A percentile compares a stretch with the other conserved stretches of the same genome.
phyloP scores from a whole-genome alignment of 208 protist species.

The Porcisia hertigi region DNA sequence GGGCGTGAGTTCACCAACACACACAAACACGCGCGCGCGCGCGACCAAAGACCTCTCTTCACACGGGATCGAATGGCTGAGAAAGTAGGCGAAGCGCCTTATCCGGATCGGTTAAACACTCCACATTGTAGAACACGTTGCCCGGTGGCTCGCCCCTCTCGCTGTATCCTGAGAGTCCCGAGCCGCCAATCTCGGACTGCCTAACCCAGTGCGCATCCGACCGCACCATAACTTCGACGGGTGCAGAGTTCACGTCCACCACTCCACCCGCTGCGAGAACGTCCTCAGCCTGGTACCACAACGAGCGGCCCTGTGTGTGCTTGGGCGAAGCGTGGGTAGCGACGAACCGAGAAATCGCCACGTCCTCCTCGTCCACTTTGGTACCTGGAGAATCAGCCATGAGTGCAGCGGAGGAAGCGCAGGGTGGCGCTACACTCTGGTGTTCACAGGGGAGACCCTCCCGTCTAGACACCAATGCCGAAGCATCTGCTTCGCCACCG shows the following conservation, averaged over 20 bases:
- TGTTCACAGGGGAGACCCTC: not conserved
- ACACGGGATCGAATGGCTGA: not conserved
- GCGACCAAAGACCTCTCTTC: not conserved
- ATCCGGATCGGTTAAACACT: conserved; percentile 45
- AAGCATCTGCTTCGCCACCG: not conserved
- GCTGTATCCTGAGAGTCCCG: not conserved
- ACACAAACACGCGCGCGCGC: not conserved
- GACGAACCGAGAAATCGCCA: conserved; percentile 9
- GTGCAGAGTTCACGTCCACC: conserved; percentile 79
- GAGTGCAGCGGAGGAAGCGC: not conserved
- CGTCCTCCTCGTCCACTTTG: conserved; percentile 3
- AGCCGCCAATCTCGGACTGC: not conserved
- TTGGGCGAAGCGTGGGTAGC: conserved; percentile 20
- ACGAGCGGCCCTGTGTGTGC: conserved; percentile 8
- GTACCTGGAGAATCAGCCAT: not conserved
- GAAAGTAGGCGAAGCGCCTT: conserved; percentile 40
- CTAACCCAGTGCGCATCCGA: not conserved
- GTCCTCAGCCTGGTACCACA: conserved; percentile 76
- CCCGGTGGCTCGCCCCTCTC: not conserved
- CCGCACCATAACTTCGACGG: conserved; percentile 41
- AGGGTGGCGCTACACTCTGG: not conserved
- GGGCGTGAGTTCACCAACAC: not conserved
- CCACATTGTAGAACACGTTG: conserved; percentile 51
- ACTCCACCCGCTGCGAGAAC: conserved; percentile 57
- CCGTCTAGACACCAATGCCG: not conserved